Evolutionary conservation across 2,329 filamentous ascomycete genomes (phyloP).

Genomic region (Diaporthe citriasiana): DNA sequence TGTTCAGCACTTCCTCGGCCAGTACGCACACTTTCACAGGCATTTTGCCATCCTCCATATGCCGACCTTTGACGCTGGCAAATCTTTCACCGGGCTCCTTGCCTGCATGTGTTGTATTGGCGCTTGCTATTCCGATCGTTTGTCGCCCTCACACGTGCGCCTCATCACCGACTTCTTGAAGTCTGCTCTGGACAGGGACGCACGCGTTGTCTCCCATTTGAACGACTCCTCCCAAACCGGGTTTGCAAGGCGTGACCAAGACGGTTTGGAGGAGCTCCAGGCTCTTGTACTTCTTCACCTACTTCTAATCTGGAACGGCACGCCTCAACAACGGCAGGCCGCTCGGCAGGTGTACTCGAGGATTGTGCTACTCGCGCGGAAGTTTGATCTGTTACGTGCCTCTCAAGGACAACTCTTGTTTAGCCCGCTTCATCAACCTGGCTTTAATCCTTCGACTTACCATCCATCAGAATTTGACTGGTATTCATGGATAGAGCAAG

Average conservation of each 20-base stretch:
- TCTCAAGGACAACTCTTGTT: conserved; percentile 63
- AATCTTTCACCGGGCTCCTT: conserved; percentile 76
- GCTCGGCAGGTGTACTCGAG: conserved; percentile 71
- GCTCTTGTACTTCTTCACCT: conserved; percentile 73
- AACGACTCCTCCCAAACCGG: conserved; percentile 52
- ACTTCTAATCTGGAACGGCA: conserved; percentile 79
- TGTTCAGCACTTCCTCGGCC: conserved; percentile 78
- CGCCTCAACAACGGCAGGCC: conserved; percentile 73
- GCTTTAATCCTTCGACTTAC: conserved; percentile 61
- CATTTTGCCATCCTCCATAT: conserved; percentile 82
- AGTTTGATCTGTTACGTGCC: conserved; percentile 68
- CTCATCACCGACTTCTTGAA: conserved; percentile 77
- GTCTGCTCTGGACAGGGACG: conserved; percentile 70
- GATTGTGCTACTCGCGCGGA: conserved; percentile 70
- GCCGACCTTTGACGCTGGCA: conserved; percentile 77
- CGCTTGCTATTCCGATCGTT: conserved; percentile 78
- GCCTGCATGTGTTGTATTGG: conserved; percentile 80
- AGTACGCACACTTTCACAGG: conserved; percentile 79
- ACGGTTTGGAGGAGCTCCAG: conserved; percentile 74
- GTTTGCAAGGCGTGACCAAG: conserved; percentile 48
- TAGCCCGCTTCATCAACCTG: conserved; percentile 73
- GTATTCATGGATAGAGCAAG: conserved; percentile 78
- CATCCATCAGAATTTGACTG: conserved; percentile 72
- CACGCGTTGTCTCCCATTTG: conserved; percentile 62
- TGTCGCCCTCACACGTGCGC: conserved; percentile 72